These are phyloP conservation scores for Symbiodinium natans DNA, from an alignment of 73 alveolate genomes.

Conservation along the genomic window DNA sequence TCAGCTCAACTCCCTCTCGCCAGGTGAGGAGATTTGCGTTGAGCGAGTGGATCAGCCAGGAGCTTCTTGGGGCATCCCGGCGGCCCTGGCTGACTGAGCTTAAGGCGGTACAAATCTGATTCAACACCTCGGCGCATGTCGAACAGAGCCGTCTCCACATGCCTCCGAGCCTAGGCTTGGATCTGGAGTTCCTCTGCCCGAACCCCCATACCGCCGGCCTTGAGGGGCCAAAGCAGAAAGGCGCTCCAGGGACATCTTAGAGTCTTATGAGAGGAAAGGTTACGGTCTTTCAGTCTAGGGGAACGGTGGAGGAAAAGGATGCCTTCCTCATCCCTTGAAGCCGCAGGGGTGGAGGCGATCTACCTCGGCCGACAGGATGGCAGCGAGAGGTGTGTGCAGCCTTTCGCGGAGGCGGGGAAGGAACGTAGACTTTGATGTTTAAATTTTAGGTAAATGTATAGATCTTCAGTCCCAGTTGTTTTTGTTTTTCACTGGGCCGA, in stretches of 20 bases:
- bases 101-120: too few species aligned
- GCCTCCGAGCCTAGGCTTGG: neutral
- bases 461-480: too few species aligned
- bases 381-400: conserved; percentile 13
- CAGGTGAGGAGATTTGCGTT: conserved; percentile 44
- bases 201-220: neutral
- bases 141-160: too few species aligned
- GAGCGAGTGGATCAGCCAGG: conserved; percentile 24
- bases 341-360: neutral
- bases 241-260: neutral
- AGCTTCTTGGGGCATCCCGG: neutral
- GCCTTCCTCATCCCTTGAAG: neutral
- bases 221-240: conserved; percentile 7
- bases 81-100: too few species aligned
- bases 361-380: neutral
- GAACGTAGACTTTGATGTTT: neutral
- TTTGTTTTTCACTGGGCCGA: too few species aligned
- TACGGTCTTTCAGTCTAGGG: too few species aligned
- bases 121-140: too few species aligned
- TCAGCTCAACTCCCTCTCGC: too few species aligned
- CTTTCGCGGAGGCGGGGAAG: neutral
- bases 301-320: too few species aligned
- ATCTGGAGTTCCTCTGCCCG: conserved; percentile 11
- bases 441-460: too few species aligned
- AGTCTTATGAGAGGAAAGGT: too few species aligned